Percentiles rank a stretch among this genome's conserved stretches.
These are phyloP conservation scores for Chrysoporthe cubensis DNA, from an alignment of 2,329 filamentous ascomycete species.

Conservation along the genomic window DNA sequence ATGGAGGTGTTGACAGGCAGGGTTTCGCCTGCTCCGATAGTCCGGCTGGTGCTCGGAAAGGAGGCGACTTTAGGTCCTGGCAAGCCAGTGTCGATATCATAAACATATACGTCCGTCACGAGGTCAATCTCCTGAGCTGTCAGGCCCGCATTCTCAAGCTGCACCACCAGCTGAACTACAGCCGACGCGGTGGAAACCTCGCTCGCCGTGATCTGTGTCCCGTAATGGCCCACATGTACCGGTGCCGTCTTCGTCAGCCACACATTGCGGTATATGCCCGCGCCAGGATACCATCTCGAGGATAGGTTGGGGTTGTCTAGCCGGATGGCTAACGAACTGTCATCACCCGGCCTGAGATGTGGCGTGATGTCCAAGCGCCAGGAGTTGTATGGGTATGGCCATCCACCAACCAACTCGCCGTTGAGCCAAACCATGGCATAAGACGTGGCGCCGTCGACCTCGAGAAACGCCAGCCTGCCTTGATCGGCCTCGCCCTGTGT, in stretches of 20 bases:
- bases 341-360: slow-evolving; percentile 39
- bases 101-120: slow-evolving; percentile 44
- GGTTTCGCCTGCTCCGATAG: slow-evolving; percentile 39
- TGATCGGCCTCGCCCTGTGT: slow-evolving; percentile 37
- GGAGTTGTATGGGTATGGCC: slow-evolving; percentile 56
- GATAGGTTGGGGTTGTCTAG: slow-evolving; percentile 53
- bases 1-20: slow-evolving; percentile 40
- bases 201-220: slow-evolving; percentile 52
- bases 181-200: slow-evolving; percentile 50
- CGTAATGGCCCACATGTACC: slow-evolving; percentile 53
- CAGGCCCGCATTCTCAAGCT: slow-evolving; percentile 49
- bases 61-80: slow-evolving; percentile 37
- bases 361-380: slow-evolving; percentile 56
- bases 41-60: slow-evolving; percentile 39
- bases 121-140: slow-evolving; percentile 42
- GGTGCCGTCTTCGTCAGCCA: slow-evolving; percentile 55
- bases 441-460: slow-evolving; percentile 56
- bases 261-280: slow-evolving; percentile 57
- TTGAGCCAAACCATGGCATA: slow-evolving; percentile 58
- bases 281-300: slow-evolving; percentile 59
- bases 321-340: slow-evolving; percentile 53
- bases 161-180: slow-evolving; percentile 47
- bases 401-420: slow-evolving; percentile 52
- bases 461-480: slow-evolving; percentile 47
- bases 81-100: slow-evolving; percentile 40